A percentile compares a stretch with the other conserved stretches of the same genome.
phyloP scores from a whole-genome alignment of 2,329 filamentous ascomycete species.

The Fonsecaea nubica region DNA sequence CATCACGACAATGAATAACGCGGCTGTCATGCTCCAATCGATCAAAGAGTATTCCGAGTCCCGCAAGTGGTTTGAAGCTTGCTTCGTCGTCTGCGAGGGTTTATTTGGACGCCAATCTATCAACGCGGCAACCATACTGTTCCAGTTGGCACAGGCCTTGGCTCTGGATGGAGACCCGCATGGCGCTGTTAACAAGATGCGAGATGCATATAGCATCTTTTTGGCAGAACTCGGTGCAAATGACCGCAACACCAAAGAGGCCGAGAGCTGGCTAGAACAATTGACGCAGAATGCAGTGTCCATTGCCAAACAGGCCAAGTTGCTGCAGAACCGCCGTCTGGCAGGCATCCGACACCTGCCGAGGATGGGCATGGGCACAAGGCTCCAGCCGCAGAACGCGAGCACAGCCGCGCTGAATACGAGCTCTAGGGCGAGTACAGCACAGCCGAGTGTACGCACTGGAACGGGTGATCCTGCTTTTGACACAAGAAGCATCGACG shows the following conservation, averaged over 20 bases:
- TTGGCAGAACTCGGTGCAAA: constrained; percentile 81
- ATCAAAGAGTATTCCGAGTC: constrained; percentile 95
- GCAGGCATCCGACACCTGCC: constrained; percentile 68
- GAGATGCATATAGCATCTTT: constrained; percentile 97
- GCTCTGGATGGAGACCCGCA: constrained; percentile 96
- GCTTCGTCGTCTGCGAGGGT: constrained; percentile 83
- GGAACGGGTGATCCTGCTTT: constrained; percentile 54
- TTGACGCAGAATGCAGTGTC: constrained; percentile 93
- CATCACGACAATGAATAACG: constrained; percentile 98
- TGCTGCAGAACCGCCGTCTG: constrained; percentile 76
- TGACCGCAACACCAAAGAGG: constrained; percentile 97
- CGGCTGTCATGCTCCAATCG: constrained; percentile 96
- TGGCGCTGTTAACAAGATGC: constrained; percentile 89
- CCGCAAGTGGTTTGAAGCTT: constrained; percentile 94
- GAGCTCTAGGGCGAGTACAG: constrained; percentile 42
- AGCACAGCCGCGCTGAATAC: constrained; percentile 58
- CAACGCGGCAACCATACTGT: constrained; percentile 91
- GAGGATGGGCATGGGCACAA: constrained; percentile 61
- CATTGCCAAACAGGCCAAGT: constrained; percentile 92
- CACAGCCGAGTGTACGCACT: constrained; percentile 30
- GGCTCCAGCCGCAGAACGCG: constrained; percentile 40
- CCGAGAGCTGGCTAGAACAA: constrained; percentile 94
- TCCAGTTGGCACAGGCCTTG: constrained; percentile 94
- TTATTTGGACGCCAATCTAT: constrained; percentile 89
- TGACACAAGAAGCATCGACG: constrained; percentile 86